A percentile compares a stretch with the other conserved stretches of the same genome.
phyloP scores from a whole-genome alignment of 345 rosid species.

The Salix koriyanagi region DNA sequence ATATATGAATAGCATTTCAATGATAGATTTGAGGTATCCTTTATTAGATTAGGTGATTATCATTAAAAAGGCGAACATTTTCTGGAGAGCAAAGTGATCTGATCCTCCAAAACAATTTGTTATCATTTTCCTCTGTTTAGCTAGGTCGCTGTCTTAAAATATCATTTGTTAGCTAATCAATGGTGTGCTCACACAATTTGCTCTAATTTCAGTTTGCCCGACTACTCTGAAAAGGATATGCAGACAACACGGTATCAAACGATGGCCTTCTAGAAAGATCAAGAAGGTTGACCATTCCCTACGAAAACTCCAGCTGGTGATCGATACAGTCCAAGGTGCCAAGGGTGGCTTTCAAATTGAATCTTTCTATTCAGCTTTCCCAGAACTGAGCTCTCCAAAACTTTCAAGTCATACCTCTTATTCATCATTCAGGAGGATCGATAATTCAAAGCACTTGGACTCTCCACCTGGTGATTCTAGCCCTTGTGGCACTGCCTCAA shows the following conservation, averaged over 20 bases:
- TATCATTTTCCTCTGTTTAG: neutral
- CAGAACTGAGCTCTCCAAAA: slow-evolving; percentile 64
- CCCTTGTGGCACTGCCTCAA: slow-evolving; percentile 41
- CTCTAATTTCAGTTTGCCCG: slow-evolving; percentile 74
- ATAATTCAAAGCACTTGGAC: slow-evolving; percentile 31
- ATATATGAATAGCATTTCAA: neutral
- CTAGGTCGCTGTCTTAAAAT: neutral
- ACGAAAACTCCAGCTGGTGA: slow-evolving; percentile 83
- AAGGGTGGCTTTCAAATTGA: slow-evolving; percentile 71
- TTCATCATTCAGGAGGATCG: slow-evolving; percentile 30
- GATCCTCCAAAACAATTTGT: neutral
- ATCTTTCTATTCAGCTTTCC: slow-evolving; percentile 81
- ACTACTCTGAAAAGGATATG: slow-evolving; percentile 95
- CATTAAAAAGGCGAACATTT: neutral
- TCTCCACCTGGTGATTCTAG: slow-evolving; percentile 34
- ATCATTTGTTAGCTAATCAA: neutral
- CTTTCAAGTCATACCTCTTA: slow-evolving; percentile 36
- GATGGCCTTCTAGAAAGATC: slow-evolving; percentile 96
- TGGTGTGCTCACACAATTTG: slow-evolving; percentile 12
- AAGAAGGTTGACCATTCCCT: slow-evolving; percentile 92
- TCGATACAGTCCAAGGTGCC: slow-evolving; percentile 86
- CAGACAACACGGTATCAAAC: slow-evolving; percentile 81
- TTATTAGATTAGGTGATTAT: neutral
- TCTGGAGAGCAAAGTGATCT: neutral
- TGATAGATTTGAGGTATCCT: neutral